A percentile compares a stretch with the other conserved stretches of the same genome.
phyloP scores from a whole-genome alignment of 352 stramenopile genomes.

The Phytophthora sp. region DNA sequence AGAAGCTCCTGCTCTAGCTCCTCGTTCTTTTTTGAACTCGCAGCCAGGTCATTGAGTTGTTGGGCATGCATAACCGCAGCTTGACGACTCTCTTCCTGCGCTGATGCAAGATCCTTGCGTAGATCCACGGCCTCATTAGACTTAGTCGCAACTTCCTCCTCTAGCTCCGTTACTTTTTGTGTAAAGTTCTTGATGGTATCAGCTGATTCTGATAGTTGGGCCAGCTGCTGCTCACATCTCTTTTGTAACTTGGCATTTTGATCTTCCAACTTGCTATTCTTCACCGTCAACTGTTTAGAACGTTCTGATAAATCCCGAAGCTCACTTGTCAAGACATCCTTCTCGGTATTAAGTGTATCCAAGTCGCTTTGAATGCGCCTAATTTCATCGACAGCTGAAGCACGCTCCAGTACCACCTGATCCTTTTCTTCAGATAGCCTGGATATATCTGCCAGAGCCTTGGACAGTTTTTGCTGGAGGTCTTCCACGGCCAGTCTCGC shows the following conservation, averaged over 20 bases:
- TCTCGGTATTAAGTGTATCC: slow-evolving; percentile 27
- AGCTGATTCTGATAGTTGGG: slow-evolving; percentile 20
- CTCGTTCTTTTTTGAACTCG: slow-evolving; percentile 19
- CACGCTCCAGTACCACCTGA: slow-evolving; percentile 16
- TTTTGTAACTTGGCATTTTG: slow-evolving; percentile 25
- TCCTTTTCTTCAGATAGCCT: slow-evolving; percentile 26
- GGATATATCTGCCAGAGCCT: slow-evolving; percentile 15
- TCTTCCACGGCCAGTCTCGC: slow-evolving; percentile 19
- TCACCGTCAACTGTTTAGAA: slow-evolving; percentile 11
- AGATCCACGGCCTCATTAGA: slow-evolving; percentile 20
- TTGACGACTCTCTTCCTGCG: slow-evolving; percentile 22
- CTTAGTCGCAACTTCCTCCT: slow-evolving; percentile 21
- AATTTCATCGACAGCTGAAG: slow-evolving; percentile 17
- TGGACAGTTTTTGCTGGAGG: slow-evolving; percentile 21
- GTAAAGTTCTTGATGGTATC: slow-evolving; percentile 22
- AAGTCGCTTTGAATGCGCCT: slow-evolving; percentile 12
- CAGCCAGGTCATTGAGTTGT: slow-evolving; percentile 19
- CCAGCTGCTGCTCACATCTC: slow-evolving; percentile 23
- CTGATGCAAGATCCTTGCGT: slow-evolving; percentile 24
- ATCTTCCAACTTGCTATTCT: slow-evolving; percentile 12
- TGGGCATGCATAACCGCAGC: slow-evolving; percentile 5
- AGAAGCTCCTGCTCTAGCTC: slow-evolving; percentile 26
- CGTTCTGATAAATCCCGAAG: slow-evolving; percentile 20
- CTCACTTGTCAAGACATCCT: slow-evolving; percentile 22
- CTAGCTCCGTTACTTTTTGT: slow-evolving; percentile 17